Evolutionary conservation across 805 yeast species (phyloP).

Genomic region (Blastobotrys attinorum): DNA sequence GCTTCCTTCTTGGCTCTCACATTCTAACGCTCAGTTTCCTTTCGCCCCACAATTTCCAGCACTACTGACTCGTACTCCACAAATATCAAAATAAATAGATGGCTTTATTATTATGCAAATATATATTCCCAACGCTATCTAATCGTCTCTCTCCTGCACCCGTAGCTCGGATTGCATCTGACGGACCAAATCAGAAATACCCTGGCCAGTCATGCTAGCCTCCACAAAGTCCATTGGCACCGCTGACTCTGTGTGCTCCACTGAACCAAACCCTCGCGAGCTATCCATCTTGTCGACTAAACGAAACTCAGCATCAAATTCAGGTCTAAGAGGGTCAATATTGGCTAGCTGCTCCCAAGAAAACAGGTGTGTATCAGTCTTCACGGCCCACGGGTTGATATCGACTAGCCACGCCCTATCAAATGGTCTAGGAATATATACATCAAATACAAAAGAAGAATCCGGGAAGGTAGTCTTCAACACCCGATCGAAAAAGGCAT

Average conservation of each 20-base stretch:
- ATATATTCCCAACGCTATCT: neutral
- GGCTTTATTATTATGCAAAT: neutral
- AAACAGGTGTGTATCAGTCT: slow-evolving; percentile 69
- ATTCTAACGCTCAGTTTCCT: too few species aligned
- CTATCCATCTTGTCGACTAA: slow-evolving; percentile 57
- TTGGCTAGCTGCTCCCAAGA: slow-evolving; percentile 73
- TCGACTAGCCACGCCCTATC: slow-evolving; percentile 64
- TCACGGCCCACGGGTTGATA: slow-evolving; percentile 74
- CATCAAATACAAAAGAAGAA: slow-evolving; percentile 60
- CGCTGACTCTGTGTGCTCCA: slow-evolving; percentile 82
- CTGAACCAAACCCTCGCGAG: slow-evolving; percentile 65
- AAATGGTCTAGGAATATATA: slow-evolving; percentile 73
- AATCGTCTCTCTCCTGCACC: slow-evolving; percentile 8
- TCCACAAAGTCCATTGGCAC: slow-evolving; percentile 90
- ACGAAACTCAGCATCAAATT: slow-evolving; percentile 40
- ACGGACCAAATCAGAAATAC: slow-evolving; percentile 9
- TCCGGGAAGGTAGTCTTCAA: slow-evolving; percentile 46
- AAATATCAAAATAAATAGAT: neutral
- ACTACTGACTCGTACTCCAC: too few species aligned
- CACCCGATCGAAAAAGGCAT: slow-evolving; percentile 45
- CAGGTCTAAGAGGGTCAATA: slow-evolving; percentile 16
- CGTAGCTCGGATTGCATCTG: slow-evolving; percentile 6
- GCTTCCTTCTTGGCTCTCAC: too few species aligned
- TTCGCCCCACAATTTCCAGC: too few species aligned
- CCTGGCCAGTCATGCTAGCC: slow-evolving; percentile 45